Evolutionary conservation across 495 filamentous ascomycete species (phyloP).

Genomic region (Lasiosphaeris hirsuta): DNA sequence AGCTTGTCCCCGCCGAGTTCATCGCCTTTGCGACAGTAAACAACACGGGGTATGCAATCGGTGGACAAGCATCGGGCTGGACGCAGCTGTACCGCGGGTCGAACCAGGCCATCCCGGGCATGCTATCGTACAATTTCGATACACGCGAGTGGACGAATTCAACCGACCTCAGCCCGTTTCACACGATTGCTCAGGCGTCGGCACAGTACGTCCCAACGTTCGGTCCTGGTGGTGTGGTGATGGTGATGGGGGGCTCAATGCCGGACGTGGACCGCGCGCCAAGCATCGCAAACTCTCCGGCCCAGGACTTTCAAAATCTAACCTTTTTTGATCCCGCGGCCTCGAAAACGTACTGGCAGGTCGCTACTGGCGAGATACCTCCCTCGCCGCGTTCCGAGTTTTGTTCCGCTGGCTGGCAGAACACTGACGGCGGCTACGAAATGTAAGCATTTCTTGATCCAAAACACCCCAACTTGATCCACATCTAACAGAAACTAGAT

Average conservation of each 20-base stretch:
- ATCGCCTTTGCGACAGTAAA: conserved; percentile 5
- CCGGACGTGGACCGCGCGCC: conserved; percentile 14
- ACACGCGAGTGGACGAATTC: conserved; percentile 17
- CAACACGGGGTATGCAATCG: conserved; percentile 15
- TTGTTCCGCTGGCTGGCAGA: conserved; percentile 31
- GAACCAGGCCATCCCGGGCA: conserved; percentile 19
- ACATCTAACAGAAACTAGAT: conserved; percentile 20
- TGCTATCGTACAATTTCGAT: conserved; percentile 20
- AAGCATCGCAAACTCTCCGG: neutral
- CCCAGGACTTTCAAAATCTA: conserved; percentile 22
- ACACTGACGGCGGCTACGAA: conserved; percentile 35
- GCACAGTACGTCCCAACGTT: conserved; percentile 31
- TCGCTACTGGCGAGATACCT: conserved; percentile 24
- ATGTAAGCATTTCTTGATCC: conserved; percentile 15
- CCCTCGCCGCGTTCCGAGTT: conserved; percentile 18
- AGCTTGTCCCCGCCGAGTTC: neutral
- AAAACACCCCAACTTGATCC: neutral
- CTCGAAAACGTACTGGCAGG: conserved; percentile 31
- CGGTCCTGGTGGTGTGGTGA: conserved; percentile 28
- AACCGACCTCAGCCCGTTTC: conserved; percentile 15
- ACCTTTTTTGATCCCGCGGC: conserved; percentile 38
- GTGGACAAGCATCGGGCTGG: conserved; percentile 11
- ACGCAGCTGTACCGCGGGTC: neutral
- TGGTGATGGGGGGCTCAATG: conserved; percentile 35
- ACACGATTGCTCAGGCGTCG: conserved; percentile 12